Evolutionary conservation across 106 monocot genomes (phyloP).

Genomic region (Iris macrosiphon): DNA sequence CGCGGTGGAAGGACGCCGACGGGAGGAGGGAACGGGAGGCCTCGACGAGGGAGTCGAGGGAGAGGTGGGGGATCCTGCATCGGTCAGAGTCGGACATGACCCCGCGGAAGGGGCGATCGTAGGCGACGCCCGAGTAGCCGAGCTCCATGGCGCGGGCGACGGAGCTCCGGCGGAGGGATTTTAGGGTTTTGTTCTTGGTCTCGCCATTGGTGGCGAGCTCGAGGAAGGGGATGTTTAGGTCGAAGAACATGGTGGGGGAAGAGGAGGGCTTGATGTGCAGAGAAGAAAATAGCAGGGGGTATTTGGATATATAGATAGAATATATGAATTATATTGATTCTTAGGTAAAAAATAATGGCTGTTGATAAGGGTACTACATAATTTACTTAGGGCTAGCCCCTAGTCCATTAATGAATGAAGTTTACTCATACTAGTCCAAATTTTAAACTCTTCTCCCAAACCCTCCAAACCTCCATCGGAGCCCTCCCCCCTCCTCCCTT

Average conservation of each 20-base stretch:
- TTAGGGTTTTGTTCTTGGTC: slow-evolving; percentile 6
- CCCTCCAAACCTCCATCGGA: no score
- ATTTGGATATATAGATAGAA: no score
- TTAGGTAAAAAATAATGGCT: no score
- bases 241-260: slow-evolving; percentile 68
- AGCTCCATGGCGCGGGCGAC: slow-evolving; percentile 61
- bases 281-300: neutral
- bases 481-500: no score
- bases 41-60: slow-evolving; percentile 40
- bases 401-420: no score
- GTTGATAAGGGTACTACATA: no score
- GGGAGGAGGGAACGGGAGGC: slow-evolving; percentile 32
- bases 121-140: slow-evolving; percentile 73
- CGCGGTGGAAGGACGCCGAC: slow-evolving; percentile 35
- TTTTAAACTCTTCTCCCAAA: no score
- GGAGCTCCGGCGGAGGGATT: slow-evolving; percentile 25
- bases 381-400: no score
- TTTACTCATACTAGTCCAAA: no score
- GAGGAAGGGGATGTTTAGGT: slow-evolving; percentile 63
- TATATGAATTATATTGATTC: no score
- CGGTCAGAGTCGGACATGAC: slow-evolving; percentile 59
- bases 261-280: neutral
- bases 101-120: slow-evolving; percentile 56
- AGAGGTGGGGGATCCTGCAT: slow-evolving; percentile 43
- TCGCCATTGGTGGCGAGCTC: slow-evolving; percentile 15